These are phyloP conservation scores for Hypocrella siamensis DNA, from an alignment of 2,329 filamentous ascomycete genomes.

Conservation along the genomic window DNA sequence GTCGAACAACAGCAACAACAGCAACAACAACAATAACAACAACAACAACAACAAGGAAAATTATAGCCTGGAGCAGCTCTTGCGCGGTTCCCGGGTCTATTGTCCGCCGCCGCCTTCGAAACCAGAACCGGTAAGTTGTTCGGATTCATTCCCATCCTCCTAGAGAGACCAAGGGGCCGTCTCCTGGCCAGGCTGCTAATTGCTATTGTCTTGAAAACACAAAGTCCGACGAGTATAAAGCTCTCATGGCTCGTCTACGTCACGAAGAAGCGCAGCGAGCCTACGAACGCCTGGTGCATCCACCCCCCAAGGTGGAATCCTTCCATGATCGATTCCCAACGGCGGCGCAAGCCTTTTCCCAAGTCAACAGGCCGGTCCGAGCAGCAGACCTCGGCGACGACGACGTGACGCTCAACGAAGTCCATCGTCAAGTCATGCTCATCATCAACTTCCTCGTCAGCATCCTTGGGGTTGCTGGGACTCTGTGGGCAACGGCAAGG, in stretches of 20 bases:
- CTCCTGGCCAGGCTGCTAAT: too few species aligned
- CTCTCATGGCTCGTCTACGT: constrained; percentile 73
- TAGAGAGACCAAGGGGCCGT: too few species aligned
- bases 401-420: constrained; percentile 52
- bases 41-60: too few species aligned
- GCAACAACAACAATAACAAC: too few species aligned
- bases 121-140: constrained; percentile 50
- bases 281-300: constrained; percentile 69
- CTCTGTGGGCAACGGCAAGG: constrained; percentile 61
- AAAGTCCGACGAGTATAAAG: constrained; percentile 71
- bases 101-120: constrained; percentile 67
- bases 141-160: too few species aligned
- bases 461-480: constrained; percentile 61
- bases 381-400: constrained; percentile 38
- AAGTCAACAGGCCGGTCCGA: constrained; percentile 30
- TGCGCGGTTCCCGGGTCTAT: constrained; percentile 60
- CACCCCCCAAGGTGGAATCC: constrained; percentile 36
- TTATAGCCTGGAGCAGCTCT: constrained; percentile 50
- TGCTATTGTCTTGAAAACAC: too few species aligned
- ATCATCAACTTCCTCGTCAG: constrained; percentile 85
- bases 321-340: constrained; percentile 43
- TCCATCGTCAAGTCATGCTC: constrained; percentile 68
- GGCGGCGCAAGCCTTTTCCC: constrained; percentile 39
- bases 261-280: constrained; percentile 65
- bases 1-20: constrained; percentile 3